A percentile compares a stretch with the other conserved stretches of the same genome.
Conservation (phyloP, 2,329 filamentous ascomycete genomes). For the Xylaria sp. region DNA sequence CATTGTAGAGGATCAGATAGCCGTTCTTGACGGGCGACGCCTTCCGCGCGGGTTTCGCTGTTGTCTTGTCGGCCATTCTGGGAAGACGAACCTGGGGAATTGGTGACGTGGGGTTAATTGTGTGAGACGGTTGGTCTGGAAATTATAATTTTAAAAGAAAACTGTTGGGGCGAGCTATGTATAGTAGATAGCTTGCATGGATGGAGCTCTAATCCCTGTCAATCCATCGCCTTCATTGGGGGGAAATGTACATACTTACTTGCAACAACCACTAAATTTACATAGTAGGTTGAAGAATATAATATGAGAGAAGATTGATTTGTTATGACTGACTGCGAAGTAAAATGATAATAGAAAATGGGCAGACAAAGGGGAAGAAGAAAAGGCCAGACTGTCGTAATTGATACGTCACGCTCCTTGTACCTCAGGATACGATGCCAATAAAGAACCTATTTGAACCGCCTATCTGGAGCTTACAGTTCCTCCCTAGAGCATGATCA, state of each 20-base stretch:
- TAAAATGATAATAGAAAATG: neutral
- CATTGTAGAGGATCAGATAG: conserved; percentile 90
- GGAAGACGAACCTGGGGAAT: neutral
- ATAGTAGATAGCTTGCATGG: conserved; percentile 1
- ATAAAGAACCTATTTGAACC: neutral
- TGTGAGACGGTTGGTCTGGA: neutral
- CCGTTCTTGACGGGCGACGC: conserved; percentile 62
- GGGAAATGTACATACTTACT: neutral
- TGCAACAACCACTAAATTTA: neutral
- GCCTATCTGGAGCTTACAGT: neutral
- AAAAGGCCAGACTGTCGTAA: neutral
- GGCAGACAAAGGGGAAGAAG: neutral
- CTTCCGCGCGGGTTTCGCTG: conserved; percentile 43
- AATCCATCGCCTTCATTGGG: neutral
- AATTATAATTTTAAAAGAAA: conserved; percentile 8
- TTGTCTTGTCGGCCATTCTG: conserved; percentile 40
- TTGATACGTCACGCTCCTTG: neutral
- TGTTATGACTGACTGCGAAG: no score
- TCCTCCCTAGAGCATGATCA: neutral
- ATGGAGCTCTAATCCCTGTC: conserved; percentile 15
- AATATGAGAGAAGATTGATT: neutral
- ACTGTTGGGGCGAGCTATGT: conserved; percentile 14
- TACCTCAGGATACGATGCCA: no score
- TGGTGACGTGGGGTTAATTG: conserved; percentile 21
- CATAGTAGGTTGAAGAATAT: neutral